These are phyloP conservation scores for Rhynchospora tenuis DNA, from an alignment of 176 grass and related monocot genomes.

Conservation along the genomic window DNA sequence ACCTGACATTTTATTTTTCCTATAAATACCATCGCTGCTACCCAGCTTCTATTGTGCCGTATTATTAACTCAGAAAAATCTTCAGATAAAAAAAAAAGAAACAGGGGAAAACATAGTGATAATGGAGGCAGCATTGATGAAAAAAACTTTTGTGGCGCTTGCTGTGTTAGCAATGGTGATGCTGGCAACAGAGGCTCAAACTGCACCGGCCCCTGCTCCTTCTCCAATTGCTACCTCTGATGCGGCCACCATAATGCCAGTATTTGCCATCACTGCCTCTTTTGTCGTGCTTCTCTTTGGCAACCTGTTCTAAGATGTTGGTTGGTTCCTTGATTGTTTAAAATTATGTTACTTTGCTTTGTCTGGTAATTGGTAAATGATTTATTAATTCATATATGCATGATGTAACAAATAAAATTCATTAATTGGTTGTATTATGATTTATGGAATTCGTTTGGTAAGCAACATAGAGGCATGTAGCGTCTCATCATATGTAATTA, in stretches of 20 bases:
- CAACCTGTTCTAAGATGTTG: neutral
- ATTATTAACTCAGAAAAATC: neutral
- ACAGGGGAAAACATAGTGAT: neutral
- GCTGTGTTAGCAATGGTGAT: too few species aligned
- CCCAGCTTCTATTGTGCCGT: neutral
- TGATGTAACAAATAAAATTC: too few species aligned
- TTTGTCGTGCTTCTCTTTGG: constrained; percentile 5
- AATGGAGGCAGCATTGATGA: neutral
- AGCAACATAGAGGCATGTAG: too few species aligned
- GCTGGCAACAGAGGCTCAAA: too few species aligned
- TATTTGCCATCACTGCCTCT: neutral
- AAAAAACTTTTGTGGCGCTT: too few species aligned
- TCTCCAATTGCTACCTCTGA: neutral
- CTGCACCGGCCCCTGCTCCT: too few species aligned
- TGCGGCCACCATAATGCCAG: neutral
- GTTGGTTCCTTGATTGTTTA: neutral
- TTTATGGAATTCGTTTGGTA: too few species aligned
- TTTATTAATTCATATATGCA: too few species aligned
- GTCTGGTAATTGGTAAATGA: too few species aligned
- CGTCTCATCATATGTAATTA: too few species aligned
- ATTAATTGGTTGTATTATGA: too few species aligned
- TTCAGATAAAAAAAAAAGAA: neutral
- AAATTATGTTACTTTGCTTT: neutral
- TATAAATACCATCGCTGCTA: neutral
- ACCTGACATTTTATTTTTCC: neutral